Base-by-base conservation (phyloP, 305 asterid species). In the Fraxinus velutina region DNA sequence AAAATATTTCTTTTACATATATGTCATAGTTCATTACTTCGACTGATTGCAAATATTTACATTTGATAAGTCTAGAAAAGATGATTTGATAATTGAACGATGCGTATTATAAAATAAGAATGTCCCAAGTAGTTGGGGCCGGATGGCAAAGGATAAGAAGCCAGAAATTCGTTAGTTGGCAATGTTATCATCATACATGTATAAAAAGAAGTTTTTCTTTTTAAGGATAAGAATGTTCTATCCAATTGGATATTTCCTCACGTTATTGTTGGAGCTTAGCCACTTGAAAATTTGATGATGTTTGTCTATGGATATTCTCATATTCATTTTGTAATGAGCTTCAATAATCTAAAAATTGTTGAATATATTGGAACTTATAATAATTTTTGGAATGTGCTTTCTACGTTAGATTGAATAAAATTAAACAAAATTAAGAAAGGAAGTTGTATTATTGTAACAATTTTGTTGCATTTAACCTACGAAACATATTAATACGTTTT, bases 141-240 rank as follows among this genome's bases (percentile, higher is more conserved):
- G 37, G 73, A 66, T 12, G 34, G 84, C 86, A 50, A 83, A 10
- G 76, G 86, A 82, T 84, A 82, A 74, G 81, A 80, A 87, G 84
- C 83, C 75, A 87, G 21, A 29, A 66, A 27, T 66, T 24, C 55
- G 83, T 81, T 82, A 70, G 87, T 80, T 87, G 88, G 82, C 90
- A 81, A 83, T 85, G 44, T 78, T 79, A 81, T 87, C 82, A 47
- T 79, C 78, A 64, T 19, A 83, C 13, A 50, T 0, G n/a, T 47
- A 1, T 47, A 3, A 47, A 47, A 13, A 47, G 17, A 47, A 47
- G 19, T 12, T 3, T 13, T 47, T 44, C 74, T 78, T 47, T 15
- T 30, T 30, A 17, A 32, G 85, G 87, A 87, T 87, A 78, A 81
- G 85, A 83, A 77, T 81, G 82, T 78, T 81, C 33, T 77, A 73